phyloP scores from a whole-genome alignment of 1,284 basidiomycete species.

The Puccinia hordei region DNA sequence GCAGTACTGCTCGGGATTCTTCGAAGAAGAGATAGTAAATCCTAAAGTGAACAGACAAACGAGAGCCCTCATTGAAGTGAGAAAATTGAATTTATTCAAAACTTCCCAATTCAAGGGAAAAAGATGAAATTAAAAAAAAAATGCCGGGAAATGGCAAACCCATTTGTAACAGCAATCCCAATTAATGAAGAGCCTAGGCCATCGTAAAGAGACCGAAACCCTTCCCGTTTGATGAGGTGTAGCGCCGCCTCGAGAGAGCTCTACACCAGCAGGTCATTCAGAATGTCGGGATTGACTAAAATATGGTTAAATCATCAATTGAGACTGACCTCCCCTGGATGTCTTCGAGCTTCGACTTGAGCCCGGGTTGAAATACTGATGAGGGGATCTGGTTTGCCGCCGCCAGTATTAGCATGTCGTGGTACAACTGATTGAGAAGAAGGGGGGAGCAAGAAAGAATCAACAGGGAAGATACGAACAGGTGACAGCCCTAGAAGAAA shows the following conservation, averaged over 20 bases:
- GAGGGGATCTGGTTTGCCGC: constrained; percentile 69
- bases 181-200: constrained; percentile 82
- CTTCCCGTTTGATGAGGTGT: constrained; percentile 74
- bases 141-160: constrained; percentile 62
- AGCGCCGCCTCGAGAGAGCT: constrained; percentile 55
- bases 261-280: constrained; percentile 15
- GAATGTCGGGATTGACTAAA: constrained; percentile 1
- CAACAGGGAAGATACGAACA: constrained; percentile 21
- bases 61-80: neutral
- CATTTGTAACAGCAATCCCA: constrained; percentile 92
- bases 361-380: constrained; percentile 90
- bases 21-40: constrained; percentile 62
- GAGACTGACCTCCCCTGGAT: constrained; percentile 66
- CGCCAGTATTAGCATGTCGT: constrained; percentile 54
- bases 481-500: constrained; percentile 51
- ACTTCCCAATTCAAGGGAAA: too few species aligned
- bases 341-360: constrained; percentile 81
- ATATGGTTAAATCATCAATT: constrained; percentile 62
- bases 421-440: constrained; percentile 39
- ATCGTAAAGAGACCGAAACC: constrained; percentile 79
- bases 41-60: constrained; percentile 54
- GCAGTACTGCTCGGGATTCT: constrained; percentile 59
- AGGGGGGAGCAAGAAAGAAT: constrained; percentile 41
- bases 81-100: neutral
- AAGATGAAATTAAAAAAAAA: neutral